phyloP scores from a whole-genome alignment of 345 rosid genomes.

The Pistacia vera region DNA sequence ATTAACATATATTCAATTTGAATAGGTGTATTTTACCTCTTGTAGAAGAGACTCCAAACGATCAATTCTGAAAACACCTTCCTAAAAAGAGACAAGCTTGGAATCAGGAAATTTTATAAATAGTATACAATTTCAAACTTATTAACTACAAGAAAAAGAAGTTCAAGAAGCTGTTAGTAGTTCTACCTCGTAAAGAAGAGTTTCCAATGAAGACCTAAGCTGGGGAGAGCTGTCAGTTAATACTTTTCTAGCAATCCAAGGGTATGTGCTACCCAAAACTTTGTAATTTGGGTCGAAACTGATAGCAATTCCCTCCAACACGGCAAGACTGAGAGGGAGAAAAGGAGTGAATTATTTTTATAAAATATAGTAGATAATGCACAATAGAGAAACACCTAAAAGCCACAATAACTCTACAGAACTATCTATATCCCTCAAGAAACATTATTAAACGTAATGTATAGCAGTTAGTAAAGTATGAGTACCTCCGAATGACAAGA shows the following conservation, averaged over 20 bases:
- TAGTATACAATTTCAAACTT: background rate
- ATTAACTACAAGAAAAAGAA: background rate
- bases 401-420: slow-evolving; percentile 3
- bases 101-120: slow-evolving; percentile 12
- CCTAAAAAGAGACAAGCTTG: slow-evolving; percentile 42
- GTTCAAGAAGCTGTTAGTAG: slow-evolving; percentile 5
- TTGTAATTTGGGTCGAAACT: slow-evolving; percentile 80
- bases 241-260: slow-evolving; percentile 97
- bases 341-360: slow-evolving; percentile 10
- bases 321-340: slow-evolving; percentile 72
- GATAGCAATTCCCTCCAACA: slow-evolving; percentile 93
- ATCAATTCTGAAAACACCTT: slow-evolving; percentile 88
- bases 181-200: slow-evolving; percentile 81
- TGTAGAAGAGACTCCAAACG: slow-evolving; percentile 83
- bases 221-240: slow-evolving; percentile 86
- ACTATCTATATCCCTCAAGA: background rate
- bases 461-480: slow-evolving; percentile 8
- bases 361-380: background rate
- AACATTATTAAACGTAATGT: slow-evolving; percentile 3
- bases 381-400: slow-evolving; percentile 1
- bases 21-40: slow-evolving; percentile 53
- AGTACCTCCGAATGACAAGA: slow-evolving; percentile 90
- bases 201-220: slow-evolving; percentile 68
- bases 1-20: background rate
- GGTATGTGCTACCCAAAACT: slow-evolving; percentile 93